Percentiles rank a stretch among this genome's conserved stretches.
phyloP scores from a whole-genome alignment of 2,329 filamentous ascomycete genomes.

The Cryoendolithus antarcticus region DNA sequence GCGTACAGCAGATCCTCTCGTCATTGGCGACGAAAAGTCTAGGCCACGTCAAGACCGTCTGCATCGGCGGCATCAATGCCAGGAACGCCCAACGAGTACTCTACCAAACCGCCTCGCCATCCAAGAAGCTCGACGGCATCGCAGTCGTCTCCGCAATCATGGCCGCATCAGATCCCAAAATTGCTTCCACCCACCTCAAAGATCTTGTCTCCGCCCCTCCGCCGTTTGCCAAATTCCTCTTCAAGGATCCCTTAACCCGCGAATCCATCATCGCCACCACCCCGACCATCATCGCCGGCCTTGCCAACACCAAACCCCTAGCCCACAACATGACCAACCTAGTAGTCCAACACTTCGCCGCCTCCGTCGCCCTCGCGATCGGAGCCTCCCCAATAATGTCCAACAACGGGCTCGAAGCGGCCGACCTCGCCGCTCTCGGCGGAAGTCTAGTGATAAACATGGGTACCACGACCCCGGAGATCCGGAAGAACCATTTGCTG shows the following conservation, averaged over 20 bases:
- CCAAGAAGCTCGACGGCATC: constrained; percentile 61
- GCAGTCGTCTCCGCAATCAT: constrained; percentile 87
- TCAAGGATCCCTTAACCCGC: constrained; percentile 19
- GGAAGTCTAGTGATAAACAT: constrained; percentile 85
- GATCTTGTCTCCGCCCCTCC: constrained; percentile 39
- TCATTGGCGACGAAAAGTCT: constrained; percentile 40
- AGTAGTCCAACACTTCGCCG: constrained; percentile 89
- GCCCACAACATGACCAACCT: constrained; percentile 97
- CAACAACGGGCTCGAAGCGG: constrained; percentile 69
- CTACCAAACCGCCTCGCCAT: constrained; percentile 49
- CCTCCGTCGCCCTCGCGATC: constrained; percentile 74
- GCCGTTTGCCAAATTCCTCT: constrained; percentile 19
- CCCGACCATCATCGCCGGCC: constrained; percentile 37
- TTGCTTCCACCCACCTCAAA: constrained; percentile 48
- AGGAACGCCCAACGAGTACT: constrained; percentile 63
- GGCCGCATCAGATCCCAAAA: constrained; percentile 53
- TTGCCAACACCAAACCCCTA: constrained; percentile 56
- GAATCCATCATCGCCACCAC: constrained; percentile 16
- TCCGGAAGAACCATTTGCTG: constrained; percentile 56
- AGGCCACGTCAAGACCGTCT: constrained; percentile 51
- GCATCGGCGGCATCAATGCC: constrained; percentile 78
- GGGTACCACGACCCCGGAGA: constrained; percentile 75
- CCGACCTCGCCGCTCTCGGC: constrained; percentile 63
- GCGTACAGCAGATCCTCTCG: constrained; percentile 53
- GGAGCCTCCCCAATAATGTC: constrained; percentile 93